Evolutionary conservation across 148 eudicot species (phyloP), one percentile per base, ranked within the genome.

Genomic region (Linanthus parryae): DNA sequence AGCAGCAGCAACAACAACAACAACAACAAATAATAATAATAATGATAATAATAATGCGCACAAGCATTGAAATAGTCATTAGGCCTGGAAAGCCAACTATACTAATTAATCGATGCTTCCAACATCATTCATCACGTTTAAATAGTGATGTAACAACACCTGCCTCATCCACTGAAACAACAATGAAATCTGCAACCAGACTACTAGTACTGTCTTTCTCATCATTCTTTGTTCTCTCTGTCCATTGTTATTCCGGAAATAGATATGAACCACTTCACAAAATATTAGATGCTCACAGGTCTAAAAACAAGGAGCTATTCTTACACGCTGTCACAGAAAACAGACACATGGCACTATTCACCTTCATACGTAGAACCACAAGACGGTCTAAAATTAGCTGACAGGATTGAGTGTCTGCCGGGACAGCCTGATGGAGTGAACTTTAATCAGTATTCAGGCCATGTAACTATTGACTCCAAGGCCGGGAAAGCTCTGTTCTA

Each of bases 401-500:
- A 64, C 35, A 48, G 49, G 56, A 64, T 64, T 7, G 5, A 8
- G 10, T 20, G 18, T 0, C 40, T 64, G 41, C 56, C 62, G 0
- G 68, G 68, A n/a, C 68, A 64, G 41, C 62, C 68, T n/a, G 30
- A 37, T 19, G 40, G 50, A 22, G 51, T 50, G 8, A 22, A 44
- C 30, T 62, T 68, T 51, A 28, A 56, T 35, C 73, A 68, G 31
- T 68, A 68, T 38, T 61, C 67, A 0, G 73, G 73, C 7, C 62
- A 68, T 49, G 58, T 68, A 14, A 68, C 67, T 1, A 58, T 68
- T 42, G 67, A 68, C 35, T 41, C 67, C 7, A 28, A 43, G 14
- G 67, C 46, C 9, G 67, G 67, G 1, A 40, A 58, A 52, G 68
- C 73, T 3, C 55, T 56, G 1, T 69, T 69, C 37, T 69, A 62